Evolutionary conservation across 2,329 filamentous ascomycete genomes (phyloP), one percentile per base, ranked within the genome.

Genomic region (Fusarium veterinarium): DNA sequence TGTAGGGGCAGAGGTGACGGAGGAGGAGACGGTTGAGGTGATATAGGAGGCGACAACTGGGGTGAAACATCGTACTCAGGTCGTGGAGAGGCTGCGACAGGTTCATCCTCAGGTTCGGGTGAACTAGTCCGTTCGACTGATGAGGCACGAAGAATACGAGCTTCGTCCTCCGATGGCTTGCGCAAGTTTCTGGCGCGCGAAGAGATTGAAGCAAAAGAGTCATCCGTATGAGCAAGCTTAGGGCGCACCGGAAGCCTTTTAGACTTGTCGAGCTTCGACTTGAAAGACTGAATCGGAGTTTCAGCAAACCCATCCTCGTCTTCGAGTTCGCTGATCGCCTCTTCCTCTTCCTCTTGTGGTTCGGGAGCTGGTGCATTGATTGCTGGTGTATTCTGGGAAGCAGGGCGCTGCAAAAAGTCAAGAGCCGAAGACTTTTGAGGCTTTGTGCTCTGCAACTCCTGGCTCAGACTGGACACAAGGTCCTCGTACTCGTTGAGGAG

Each of bases 291-390:
- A 14, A 77, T 69, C 1, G 76, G 76, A 2, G 75, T 57, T 20
- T 76, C 68, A 5, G 70, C 16, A 5, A 76, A 71, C 1, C 69
- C 45, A 1, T 76, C 68, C 16, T 87, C 84, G 3, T 89, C 85
- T 49, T 89, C 87, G n/a, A 87, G 77, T 45, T 89, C 86, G 58
- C 86, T 88, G 23, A 84, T 80, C 1, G 78, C 76, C 14, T 84
- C 84, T 1, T 79, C 60, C n/a, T 78, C 64, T 19, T 76, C 71
- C 1, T 69, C 60, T 5, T 69, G 66, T 4, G 59, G 58, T 3
- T 67, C 62, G 2, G 72, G 67, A 0, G 52, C 49, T 2, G 71
- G 49, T 0, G 51, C 52, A 25, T 38, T 67, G 31, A 58, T 69
- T 5, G 38, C 55, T 3, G 62, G 56, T 11, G 42, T 41, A 17